Percentiles rank a stretch among this genome's conserved stretches.
These are phyloP conservation scores for Marasmius tenuissimus DNA, from an alignment of 1,284 basidiomycete genomes.

Conservation along the genomic window DNA sequence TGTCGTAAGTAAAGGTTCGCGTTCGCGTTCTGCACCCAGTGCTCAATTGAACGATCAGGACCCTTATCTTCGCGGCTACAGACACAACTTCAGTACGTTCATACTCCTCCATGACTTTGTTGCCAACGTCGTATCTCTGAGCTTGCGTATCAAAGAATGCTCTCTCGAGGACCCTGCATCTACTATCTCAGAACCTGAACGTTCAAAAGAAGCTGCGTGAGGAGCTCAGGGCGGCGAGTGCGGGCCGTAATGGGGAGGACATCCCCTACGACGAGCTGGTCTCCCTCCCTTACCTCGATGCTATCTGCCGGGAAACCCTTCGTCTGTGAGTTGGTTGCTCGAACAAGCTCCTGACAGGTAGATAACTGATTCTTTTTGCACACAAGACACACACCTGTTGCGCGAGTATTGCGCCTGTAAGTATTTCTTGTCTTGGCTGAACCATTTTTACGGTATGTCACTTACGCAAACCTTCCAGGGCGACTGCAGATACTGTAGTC, in stretches of 20 bases:
- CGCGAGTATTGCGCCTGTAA: conserved; percentile 11
- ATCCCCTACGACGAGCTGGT: conserved; percentile 28
- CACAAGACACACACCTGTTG: conserved; percentile 18
- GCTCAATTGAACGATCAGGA: conserved; percentile 14
- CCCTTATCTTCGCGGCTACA: conserved; percentile 28
- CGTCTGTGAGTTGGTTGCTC: conserved; percentile 10
- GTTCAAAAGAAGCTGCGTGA: conserved; percentile 21
- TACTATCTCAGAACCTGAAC: conserved; percentile 21
- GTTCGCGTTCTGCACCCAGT: not conserved
- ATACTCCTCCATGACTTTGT: too few species aligned
- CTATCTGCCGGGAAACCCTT: conserved; percentile 32
- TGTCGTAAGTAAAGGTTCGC: conserved; percentile 7
- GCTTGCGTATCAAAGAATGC: conserved; percentile 10
- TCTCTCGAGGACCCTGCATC: conserved; percentile 21
- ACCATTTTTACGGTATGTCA: not conserved
- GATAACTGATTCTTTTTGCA: not conserved
- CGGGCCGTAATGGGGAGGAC: conserved; percentile 8
- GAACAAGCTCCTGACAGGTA: too few species aligned
- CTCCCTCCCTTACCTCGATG: conserved; percentile 34
- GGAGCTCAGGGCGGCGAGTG: conserved; percentile 20
- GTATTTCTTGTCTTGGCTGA: not conserved
- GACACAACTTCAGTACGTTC: conserved; percentile 26
- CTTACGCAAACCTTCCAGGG: conserved; percentile 4
- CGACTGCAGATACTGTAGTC: conserved; percentile 20
- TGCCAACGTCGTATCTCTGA: not conserved